Conservation (phyloP, 352 stramenopile genomes). For the Globisporangium barbulae region DNA sequence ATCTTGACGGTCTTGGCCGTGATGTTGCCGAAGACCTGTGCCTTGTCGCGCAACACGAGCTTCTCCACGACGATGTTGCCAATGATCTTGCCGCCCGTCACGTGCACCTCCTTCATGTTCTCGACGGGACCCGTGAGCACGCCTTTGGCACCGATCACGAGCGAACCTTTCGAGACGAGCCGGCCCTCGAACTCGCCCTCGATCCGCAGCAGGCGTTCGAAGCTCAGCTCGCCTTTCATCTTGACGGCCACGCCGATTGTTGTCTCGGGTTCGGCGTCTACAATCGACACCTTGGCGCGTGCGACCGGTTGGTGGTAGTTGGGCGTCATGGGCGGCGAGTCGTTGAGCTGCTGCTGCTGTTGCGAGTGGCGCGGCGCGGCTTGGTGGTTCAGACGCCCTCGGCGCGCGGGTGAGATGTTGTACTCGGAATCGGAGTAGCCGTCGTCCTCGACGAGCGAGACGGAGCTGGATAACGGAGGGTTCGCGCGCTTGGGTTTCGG, state of each 20-base stretch:
- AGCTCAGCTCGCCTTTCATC: constrained; percentile 90
- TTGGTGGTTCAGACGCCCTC: constrained; percentile 47
- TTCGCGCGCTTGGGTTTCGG: constrained; percentile 72
- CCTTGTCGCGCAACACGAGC: constrained; percentile 83
- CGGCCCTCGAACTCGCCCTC: constrained; percentile 90
- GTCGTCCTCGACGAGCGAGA: constrained; percentile 45
- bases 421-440: constrained; percentile 65
- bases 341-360: constrained; percentile 31
- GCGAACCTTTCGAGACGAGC: constrained; percentile 85
- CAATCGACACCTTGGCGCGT: constrained; percentile 59
- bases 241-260: constrained; percentile 80
- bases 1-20: constrained; percentile 89
- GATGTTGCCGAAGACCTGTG: constrained; percentile 87
- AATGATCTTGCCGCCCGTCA: constrained; percentile 83
- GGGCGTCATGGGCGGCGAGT: constrained; percentile 61
- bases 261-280: constrained; percentile 77
- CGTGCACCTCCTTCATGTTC: constrained; percentile 87
- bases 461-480: constrained; percentile 21
- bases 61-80: constrained; percentile 86
- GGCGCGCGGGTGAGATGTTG: constrained; percentile 49
- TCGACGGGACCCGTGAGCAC: constrained; percentile 78
- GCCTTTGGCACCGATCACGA: constrained; percentile 83
- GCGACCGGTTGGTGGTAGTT: constrained; percentile 36
- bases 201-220: constrained; percentile 86
- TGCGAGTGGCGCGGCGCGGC: constrained; percentile 2